Evolutionary conservation across 1,139 yeast species (phyloP).

Genomic region (Diutina neorugosa): DNA sequence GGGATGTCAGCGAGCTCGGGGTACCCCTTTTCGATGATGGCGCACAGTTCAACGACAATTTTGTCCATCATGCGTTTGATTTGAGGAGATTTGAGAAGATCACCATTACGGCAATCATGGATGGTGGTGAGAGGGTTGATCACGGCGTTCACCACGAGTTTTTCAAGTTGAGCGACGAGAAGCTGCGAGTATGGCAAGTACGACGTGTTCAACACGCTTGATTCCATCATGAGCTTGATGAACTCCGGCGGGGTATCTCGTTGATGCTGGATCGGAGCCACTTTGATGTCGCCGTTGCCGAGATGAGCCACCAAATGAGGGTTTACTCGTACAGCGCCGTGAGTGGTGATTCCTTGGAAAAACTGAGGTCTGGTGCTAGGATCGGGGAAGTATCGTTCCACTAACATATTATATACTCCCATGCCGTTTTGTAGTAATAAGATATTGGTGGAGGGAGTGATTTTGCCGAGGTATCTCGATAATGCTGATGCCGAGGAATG

Average conservation of each 20-base stretch:
- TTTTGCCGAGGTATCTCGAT: constrained; percentile 25
- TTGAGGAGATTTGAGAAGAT: constrained; percentile 30
- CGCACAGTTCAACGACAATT: constrained; percentile 36
- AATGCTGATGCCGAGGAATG: constrained; percentile 41
- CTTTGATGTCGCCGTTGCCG: constrained; percentile 43
- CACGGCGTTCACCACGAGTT: constrained; percentile 62
- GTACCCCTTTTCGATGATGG: constrained; percentile 25
- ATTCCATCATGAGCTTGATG: constrained; percentile 17
- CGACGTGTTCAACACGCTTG: constrained; percentile 25
- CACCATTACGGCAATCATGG: constrained; percentile 63
- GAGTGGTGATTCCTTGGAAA: constrained; percentile 67
- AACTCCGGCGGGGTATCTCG: constrained; percentile 16
- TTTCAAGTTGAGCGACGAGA: constrained; percentile 55
- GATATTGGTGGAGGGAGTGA: constrained; percentile 36
- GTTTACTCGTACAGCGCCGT: constrained; percentile 50
- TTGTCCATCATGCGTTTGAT: constrained; percentile 20
- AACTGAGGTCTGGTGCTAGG: constrained; percentile 37
- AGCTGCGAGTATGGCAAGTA: constrained; percentile 42
- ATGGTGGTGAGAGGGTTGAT: constrained; percentile 67
- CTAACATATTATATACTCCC: constrained; percentile 50
- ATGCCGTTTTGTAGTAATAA: constrained; percentile 70
- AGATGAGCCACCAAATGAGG: constrained; percentile 49
- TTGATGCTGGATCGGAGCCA: background rate
- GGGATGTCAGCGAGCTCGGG: constrained; percentile 20
- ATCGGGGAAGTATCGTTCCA: constrained; percentile 43